Conservation (phyloP, 179 eudicot genomes). For the Silene coronaria region DNA sequence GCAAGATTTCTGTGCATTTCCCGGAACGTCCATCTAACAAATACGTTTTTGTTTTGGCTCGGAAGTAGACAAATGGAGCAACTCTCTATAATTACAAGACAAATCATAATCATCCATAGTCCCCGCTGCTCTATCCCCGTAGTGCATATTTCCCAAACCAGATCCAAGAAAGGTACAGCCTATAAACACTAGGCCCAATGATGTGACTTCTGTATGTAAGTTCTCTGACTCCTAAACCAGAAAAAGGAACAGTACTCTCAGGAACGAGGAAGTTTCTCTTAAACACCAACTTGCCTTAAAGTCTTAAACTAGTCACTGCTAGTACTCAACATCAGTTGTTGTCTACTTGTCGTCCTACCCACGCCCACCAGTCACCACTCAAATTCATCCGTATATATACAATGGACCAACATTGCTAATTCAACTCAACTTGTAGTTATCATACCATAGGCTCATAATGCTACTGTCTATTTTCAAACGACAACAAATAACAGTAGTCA, state of each 20-base stretch:
- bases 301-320: neutral
- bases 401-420: neutral
- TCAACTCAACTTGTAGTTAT: neutral
- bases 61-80: too few relatives aligned
- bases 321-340: neutral
- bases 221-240: neutral
- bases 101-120: neutral
- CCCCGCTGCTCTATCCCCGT: neutral
- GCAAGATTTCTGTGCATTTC: neutral
- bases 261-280: neutral
- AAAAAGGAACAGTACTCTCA: neutral
- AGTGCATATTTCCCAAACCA: neutral
- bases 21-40: neutral
- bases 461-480: conserved; percentile 5
- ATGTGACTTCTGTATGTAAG: neutral
- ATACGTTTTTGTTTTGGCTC: too few relatives aligned
- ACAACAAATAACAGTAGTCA: neutral
- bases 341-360: neutral
- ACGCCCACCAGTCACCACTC: neutral
- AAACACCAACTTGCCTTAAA: neutral
- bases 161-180: neutral
- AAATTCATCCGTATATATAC: neutral
- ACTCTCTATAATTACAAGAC: neutral
- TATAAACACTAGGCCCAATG: neutral
- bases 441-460: neutral